These are phyloP conservation scores for Puccinia hordei DNA, from an alignment of 1,284 basidiomycete species.

Conservation along the genomic window DNA sequence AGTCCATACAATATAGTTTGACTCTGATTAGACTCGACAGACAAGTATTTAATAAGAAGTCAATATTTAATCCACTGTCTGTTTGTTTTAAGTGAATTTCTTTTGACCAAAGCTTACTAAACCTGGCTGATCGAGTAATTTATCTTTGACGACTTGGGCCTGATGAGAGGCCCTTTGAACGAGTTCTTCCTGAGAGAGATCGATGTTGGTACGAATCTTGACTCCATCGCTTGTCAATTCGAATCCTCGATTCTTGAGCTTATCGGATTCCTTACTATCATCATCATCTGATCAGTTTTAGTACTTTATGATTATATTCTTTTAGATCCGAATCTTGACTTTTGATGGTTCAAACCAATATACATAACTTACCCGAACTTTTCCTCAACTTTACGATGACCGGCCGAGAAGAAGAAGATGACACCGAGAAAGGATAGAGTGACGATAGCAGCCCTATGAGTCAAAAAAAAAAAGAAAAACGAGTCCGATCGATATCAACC, in stretches of 20 bases:
- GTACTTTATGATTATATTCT: too few species aligned
- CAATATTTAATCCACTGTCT: too few species aligned
- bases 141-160: slow-evolving; percentile 33
- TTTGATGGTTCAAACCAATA: too few species aligned
- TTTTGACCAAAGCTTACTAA: slow-evolving; percentile 41
- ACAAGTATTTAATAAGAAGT: too few species aligned
- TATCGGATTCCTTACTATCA: slow-evolving; percentile 39
- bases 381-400: slow-evolving; percentile 20
- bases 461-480: background rate
- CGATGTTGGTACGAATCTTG: slow-evolving; percentile 36
- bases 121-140: slow-evolving; percentile 7
- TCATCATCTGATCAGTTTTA: too few species aligned
- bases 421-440: background rate
- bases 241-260: slow-evolving; percentile 40
- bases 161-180: slow-evolving; percentile 44
- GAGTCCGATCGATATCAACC: background rate
- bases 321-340: too few species aligned
- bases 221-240: slow-evolving; percentile 25
- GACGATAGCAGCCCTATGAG: slow-evolving; percentile 11
- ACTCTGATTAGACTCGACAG: too few species aligned
- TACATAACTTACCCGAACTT: slow-evolving; percentile 26
- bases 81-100: slow-evolving; percentile 15
- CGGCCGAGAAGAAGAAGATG: slow-evolving; percentile 26
- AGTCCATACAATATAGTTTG: too few species aligned
- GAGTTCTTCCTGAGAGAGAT: slow-evolving; percentile 43